phyloP scores from a whole-genome alignment of 768 basidiomycete genomes.

The Megacollybia marginata region DNA sequence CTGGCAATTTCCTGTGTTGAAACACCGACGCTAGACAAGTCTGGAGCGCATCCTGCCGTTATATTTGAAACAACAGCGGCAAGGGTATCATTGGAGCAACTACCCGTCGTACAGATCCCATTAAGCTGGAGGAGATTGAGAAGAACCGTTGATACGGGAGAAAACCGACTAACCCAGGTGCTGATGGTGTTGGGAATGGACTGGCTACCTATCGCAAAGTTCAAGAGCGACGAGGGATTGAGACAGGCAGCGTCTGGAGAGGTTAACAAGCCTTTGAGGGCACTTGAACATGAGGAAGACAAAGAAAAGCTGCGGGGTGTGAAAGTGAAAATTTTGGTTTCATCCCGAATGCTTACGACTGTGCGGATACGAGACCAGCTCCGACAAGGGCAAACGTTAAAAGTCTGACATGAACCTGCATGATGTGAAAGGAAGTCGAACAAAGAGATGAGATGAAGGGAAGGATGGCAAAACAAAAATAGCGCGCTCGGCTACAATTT shows the following conservation, averaged over 20 bases:
- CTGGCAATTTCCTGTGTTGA: conserved; percentile 15
- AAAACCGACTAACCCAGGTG: conserved; percentile 27
- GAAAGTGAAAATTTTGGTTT: too few relatives aligned
- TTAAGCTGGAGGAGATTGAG: conserved; percentile 15
- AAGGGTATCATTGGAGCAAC: conserved; percentile 47
- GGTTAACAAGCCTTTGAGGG: conserved; percentile 10
- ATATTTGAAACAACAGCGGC: conserved; percentile 36
- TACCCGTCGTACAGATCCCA: conserved; percentile 36
- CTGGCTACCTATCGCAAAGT: conserved; percentile 16
- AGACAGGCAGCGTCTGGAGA: conserved; percentile 30
- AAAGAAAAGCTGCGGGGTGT: conserved; percentile 4
- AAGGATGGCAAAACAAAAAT: background rate
- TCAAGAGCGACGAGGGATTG: conserved; percentile 25
- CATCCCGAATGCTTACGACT: conserved; percentile 3
- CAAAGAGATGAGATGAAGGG: background rate
- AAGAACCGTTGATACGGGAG: too few relatives aligned
- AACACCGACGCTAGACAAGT: conserved; percentile 19
- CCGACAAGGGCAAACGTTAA: conserved; percentile 3
- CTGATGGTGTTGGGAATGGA: conserved; percentile 35
- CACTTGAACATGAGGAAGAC: conserved; percentile 7
- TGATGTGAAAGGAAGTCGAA: conserved; percentile 2
- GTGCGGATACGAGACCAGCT: conserved; percentile 7
- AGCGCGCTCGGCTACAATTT: background rate
- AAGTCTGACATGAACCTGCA: conserved; percentile 11
- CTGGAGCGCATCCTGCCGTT: conserved; percentile 36